Conservation (phyloP, 2,329 filamentous ascomycete genomes). For the Cladosporium sp. region DNA sequence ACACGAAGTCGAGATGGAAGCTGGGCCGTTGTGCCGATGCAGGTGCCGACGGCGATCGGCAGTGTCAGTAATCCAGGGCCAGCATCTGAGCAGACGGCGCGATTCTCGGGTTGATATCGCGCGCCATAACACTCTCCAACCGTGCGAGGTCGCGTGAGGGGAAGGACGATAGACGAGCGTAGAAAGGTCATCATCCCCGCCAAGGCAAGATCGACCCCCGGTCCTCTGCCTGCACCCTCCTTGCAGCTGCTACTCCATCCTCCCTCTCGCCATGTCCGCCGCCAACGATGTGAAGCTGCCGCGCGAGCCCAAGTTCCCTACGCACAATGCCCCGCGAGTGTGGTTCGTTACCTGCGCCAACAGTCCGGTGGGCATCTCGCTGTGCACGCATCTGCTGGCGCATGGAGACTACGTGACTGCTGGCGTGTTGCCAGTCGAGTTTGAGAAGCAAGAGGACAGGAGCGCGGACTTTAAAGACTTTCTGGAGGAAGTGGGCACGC, state of each 20-base stretch:
- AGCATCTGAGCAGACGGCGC: neutral
- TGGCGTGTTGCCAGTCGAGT: slow-evolving; percentile 73
- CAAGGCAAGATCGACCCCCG: slow-evolving; percentile 7
- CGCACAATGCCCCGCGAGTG: slow-evolving; percentile 67
- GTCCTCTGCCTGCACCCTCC: neutral
- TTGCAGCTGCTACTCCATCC: neutral
- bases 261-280: slow-evolving; percentile 16
- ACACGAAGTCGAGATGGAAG: neutral
- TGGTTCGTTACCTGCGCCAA: slow-evolving; percentile 90
- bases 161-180: slow-evolving; percentile 3
- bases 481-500: slow-evolving; percentile 53
- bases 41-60: neutral
- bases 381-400: slow-evolving; percentile 76
- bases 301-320: slow-evolving; percentile 51
- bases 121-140: neutral
- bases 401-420: slow-evolving; percentile 90
- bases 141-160: slow-evolving; percentile 4
- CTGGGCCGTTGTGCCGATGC: neutral
- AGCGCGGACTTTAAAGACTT: slow-evolving; percentile 77
- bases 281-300: slow-evolving; percentile 27
- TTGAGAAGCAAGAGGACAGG: slow-evolving; percentile 64
- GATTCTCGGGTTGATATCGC: neutral
- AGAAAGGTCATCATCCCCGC: slow-evolving; percentile 8
- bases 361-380: slow-evolving; percentile 76
- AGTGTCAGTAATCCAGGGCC: neutral